Conservation (phyloP, 768 basidiomycete genomes). For the Agaricus subrufescens region DNA sequence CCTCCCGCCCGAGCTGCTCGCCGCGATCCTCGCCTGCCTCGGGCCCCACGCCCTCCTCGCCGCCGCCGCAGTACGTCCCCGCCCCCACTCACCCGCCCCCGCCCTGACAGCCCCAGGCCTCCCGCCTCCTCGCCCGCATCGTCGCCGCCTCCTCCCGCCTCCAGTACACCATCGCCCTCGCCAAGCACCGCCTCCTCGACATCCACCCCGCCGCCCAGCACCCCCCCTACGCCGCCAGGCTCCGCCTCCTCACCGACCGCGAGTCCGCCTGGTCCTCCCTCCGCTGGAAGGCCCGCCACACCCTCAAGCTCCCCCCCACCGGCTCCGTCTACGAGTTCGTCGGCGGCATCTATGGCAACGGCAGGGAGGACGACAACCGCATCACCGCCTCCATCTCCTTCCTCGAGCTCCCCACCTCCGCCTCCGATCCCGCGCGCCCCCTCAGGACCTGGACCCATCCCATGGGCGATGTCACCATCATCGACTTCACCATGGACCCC, state of each 20-base stretch:
- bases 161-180: slow-evolving; percentile 47
- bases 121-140: slow-evolving; percentile 31
- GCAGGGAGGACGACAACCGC: slow-evolving; percentile 37
- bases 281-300: slow-evolving; percentile 31
- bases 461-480: slow-evolving; percentile 36
- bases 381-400: slow-evolving; percentile 44
- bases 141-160: slow-evolving; percentile 39
- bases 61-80: slow-evolving; percentile 9
- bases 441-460: slow-evolving; percentile 36
- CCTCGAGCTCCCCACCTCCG: slow-evolving; percentile 38
- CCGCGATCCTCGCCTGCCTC: slow-evolving; percentile 19
- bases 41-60: slow-evolving; percentile 19
- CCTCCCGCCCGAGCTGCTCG: slow-evolving; percentile 21
- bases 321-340: slow-evolving; percentile 49
- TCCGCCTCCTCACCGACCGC: slow-evolving; percentile 34
- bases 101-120: slow-evolving; percentile 24
- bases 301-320: slow-evolving; percentile 35
- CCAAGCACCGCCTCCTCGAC: slow-evolving; percentile 39
- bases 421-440: neutral
- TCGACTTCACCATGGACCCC: slow-evolving; percentile 58
- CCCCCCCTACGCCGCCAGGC: slow-evolving; percentile 33
- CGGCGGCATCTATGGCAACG: slow-evolving; percentile 47
- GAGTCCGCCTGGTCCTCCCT: slow-evolving; percentile 47
- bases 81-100: neutral
- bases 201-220: slow-evolving; percentile 23